phyloP scores from a whole-genome alignment of 805 yeast species.

The Cyberlindnera bimundalis region DNA sequence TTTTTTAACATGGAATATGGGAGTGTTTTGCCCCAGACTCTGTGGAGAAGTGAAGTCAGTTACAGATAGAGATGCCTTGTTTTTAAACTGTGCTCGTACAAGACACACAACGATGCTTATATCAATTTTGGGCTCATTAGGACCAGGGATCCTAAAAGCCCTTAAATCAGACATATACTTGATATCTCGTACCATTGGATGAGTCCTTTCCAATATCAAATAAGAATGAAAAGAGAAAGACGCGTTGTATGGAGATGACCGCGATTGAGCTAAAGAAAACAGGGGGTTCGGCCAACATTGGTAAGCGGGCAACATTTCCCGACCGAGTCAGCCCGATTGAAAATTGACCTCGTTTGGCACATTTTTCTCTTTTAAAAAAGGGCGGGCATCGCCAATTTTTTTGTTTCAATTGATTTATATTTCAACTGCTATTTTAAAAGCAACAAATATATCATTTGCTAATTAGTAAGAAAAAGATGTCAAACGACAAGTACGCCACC shows the following conservation, averaged over 20 bases:
- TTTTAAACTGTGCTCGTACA: constrained; percentile 2
- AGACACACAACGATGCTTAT: constrained; percentile 1
- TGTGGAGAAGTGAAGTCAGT: constrained; percentile 3
- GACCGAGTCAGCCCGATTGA: constrained; percentile 1
- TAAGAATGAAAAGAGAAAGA: too few relatives aligned
- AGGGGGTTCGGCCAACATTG: too few relatives aligned
- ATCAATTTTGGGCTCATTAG: not conserved
- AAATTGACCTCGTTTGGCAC: constrained; percentile 4
- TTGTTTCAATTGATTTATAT: too few relatives aligned
- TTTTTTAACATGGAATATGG: not conserved
- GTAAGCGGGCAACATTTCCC: too few relatives aligned
- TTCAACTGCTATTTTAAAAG: too few relatives aligned
- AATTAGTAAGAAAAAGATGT: constrained; percentile 22
- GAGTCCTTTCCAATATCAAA: not conserved
- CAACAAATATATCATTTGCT: too few relatives aligned
- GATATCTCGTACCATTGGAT: constrained; percentile 1
- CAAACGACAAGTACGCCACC: constrained; percentile 75
- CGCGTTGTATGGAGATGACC: too few relatives aligned
- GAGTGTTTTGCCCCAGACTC: not conserved
- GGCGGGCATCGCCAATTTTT: too few relatives aligned
- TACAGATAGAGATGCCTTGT: not conserved
- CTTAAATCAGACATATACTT: constrained; percentile 2
- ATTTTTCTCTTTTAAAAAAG: not conserved
- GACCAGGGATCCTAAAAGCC: not conserved
- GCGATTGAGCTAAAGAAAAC: too few relatives aligned